Base-by-base conservation (phyloP, 768 basidiomycete species). In the Lactifluus echinatus region DNA sequence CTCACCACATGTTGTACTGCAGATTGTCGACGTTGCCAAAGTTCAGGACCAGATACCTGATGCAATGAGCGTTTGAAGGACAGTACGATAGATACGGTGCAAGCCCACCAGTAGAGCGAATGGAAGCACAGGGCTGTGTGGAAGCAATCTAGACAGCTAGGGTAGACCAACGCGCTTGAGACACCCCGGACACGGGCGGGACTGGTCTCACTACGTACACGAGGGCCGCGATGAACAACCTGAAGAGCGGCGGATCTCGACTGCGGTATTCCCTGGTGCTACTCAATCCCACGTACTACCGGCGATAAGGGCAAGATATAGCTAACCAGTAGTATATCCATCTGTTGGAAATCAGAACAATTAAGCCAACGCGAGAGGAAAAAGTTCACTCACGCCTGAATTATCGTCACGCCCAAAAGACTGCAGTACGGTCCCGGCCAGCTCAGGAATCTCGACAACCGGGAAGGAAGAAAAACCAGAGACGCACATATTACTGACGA, bases 11-110 rank as follows among this genome's bases (percentile, higher is more conserved):
- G 21, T 72, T 71, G n/a, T 67, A 68, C 21, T 56, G 42, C 29
- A 81, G 65, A 17, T 72, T 73, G 2, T 61, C 60, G 15, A 67
- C 62, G 44, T 77, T 72, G 28, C 68, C 62, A 64, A 71, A 79
- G 53, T 79, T 77, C 29, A 72, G 66, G 28, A 81, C 66, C 43
- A 81, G 69, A 61, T 77, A 78, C 71, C 79, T 80, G 47, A 3
- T 12, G 31, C 26, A 14, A n/a, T 53, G 26, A 28, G 21, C 23
- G 4, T 7, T 34, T 5, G 40, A 24, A 37, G 28, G 15, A 23
- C 28, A 15, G 23, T 12, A 7, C 8, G 26, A 17, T 12, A 7
- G 10, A 29, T 15, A 14, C 12, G 10, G 12, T 21, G 37, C 19
- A 4, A 51, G 64, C 70, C 19, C 61, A 78, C 78, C 73, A 74